phyloP scores from a whole-genome alignment of 2,329 filamentous ascomycete genomes.

The Fusarium begoniae region DNA sequence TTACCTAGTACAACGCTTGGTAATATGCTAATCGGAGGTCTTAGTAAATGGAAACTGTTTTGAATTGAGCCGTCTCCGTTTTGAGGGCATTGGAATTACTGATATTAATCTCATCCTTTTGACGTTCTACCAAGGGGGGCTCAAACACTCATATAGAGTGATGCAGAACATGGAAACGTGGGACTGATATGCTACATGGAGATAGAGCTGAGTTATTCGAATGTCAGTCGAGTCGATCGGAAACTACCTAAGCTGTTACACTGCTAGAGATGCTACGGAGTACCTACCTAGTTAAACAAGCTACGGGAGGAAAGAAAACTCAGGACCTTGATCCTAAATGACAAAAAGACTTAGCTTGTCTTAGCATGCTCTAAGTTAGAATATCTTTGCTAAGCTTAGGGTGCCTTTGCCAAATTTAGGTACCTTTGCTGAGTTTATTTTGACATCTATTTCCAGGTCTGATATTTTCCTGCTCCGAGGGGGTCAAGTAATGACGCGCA shows the following conservation, averaged over 20 bases:
- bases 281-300: background rate
- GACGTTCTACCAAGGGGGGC: background rate
- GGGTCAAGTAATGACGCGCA: background rate
- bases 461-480: background rate
- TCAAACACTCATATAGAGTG: background rate
- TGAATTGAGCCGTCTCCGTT: background rate
- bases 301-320: background rate
- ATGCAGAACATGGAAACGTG: background rate
- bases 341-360: background rate
- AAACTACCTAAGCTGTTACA: background rate
- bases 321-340: background rate
- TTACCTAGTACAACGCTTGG: background rate
- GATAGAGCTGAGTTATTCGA: background rate
- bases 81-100: constrained; percentile 2
- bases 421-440: background rate
- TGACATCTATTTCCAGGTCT: background rate
- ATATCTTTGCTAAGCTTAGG: background rate
- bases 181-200: background rate
- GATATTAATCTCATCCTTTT: background rate
- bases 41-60: background rate
- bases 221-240: background rate
- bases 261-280: background rate
- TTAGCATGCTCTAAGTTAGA: background rate
- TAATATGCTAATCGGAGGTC: background rate
- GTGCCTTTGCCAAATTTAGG: background rate